Percentiles rank a stretch among this genome's conserved stretches.
phyloP scores from a whole-genome alignment of 441 rosid genomes.

The Populus tomentosa region DNA sequence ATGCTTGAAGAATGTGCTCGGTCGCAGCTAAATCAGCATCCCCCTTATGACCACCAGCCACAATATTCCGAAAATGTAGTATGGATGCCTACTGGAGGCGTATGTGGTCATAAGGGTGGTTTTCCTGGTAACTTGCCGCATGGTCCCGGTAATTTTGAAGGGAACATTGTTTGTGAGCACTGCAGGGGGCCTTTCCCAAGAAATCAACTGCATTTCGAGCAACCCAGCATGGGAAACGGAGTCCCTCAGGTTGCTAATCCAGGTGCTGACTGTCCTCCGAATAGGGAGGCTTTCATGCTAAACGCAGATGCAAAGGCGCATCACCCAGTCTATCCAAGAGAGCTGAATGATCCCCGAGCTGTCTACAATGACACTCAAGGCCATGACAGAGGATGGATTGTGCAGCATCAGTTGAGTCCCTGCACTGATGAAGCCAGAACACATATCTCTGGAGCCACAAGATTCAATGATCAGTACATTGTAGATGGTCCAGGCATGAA shows the following conservation, averaged over 20 bases:
- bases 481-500: conserved; percentile 62
- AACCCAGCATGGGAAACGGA: conserved; percentile 52
- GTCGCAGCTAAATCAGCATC: conserved; percentile 51
- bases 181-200: conserved; percentile 50
- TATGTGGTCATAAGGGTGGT: conserved; percentile 62
- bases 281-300: conserved; percentile 49
- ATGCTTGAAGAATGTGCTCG: conserved; percentile 67
- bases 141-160: conserved; percentile 58
- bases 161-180: conserved; percentile 59
- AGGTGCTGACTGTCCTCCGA: conserved; percentile 56
- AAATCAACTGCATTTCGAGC: conserved; percentile 69
- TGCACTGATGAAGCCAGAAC: conserved; percentile 63
- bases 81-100: conserved; percentile 78
- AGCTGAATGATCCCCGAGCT: conserved; percentile 44
- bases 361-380: conserved; percentile 46
- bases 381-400: conserved; percentile 80
- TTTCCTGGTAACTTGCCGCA: conserved; percentile 74
- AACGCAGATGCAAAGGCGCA: conserved; percentile 59
- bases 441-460: conserved; percentile 54
- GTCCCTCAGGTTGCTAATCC: conserved; percentile 41
- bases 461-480: conserved; percentile 60
- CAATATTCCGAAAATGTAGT: conserved; percentile 61
- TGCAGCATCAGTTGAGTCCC: conserved; percentile 59
- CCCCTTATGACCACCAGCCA: conserved; percentile 52
- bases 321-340: conserved; percentile 45